Base-by-base conservation (phyloP, 352 stramenopile species). In the Thalassiosira mediterranea region DNA sequence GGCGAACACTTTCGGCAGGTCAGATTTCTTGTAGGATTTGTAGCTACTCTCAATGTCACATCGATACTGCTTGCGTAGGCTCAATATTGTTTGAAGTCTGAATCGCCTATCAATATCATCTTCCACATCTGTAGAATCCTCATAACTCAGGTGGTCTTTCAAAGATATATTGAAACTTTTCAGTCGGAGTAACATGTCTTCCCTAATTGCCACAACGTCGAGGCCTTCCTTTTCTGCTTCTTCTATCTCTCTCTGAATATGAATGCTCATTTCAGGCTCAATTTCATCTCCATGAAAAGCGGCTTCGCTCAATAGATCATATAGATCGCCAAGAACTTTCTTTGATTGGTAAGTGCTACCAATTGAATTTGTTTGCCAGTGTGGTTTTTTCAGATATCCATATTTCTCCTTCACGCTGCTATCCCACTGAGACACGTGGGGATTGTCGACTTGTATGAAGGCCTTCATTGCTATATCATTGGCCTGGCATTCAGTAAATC, bases 391-490 rank as follows among this genome's bases (percentile, higher is more conserved):
- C 17, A 53, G 8, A 8, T 5, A 53, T 19, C 8, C 26, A 46
- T 58, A 68, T 25, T 40, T 57, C 0, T 44, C 15, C 19, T 44
- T 21, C 13, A 49, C 38, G 4, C 21, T 1, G 26, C 15, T 32
- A 26, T n/a, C 47, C 58, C 58, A 67, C 26, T 67, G 58, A 8
- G 58, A 54, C 3, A 3, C 23, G 25, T 56, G 25, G n/a, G 58
- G 58, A 38, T 67, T 67, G 58, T 67, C 58, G 3, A 67, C 58
- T 56, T 67, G 58, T 38, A 56, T 10, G 37, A 67, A 67, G 3
- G 58, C 58, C 25, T 56, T 67, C 10, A n/a, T 5, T 15, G 58
- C 58, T 10, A 67, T 37, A 19, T 21, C 26, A 5, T 67, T n/a
- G 8, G 26, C 40, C 32, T 67, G 34, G 17, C 28, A 3, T 3